Conservation (phyloP, 2,329 filamentous ascomycete genomes). For the Hirsutella thompsonii region DNA sequence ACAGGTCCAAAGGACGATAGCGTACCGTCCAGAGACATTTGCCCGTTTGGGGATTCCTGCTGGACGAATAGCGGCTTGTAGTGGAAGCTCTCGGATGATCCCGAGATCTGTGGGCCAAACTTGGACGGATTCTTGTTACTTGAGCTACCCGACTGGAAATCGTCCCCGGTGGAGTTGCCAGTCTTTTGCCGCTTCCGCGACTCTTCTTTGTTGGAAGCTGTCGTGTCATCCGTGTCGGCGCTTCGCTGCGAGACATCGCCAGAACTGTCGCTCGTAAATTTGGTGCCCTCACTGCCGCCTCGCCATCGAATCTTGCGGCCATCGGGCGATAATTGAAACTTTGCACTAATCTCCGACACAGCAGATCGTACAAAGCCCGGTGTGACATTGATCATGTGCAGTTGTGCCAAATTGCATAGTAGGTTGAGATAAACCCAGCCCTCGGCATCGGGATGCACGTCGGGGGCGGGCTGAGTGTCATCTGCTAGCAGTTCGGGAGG, state of each 20-base stretch:
- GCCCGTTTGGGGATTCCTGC: conserved; percentile 31
- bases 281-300: conserved; percentile 53
- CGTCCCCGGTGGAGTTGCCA: conserved; percentile 19
- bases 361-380: conserved; percentile 64
- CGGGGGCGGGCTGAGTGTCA: conserved; percentile 21
- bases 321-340: conserved; percentile 66
- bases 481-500: conserved; percentile 40
- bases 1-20: conserved; percentile 32
- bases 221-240: conserved; percentile 36
- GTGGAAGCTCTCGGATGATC: conserved; percentile 38
- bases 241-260: conserved; percentile 33
- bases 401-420: conserved; percentile 67
- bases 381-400: conserved; percentile 77
- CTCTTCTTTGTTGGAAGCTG: conserved; percentile 26
- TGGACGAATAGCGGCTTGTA: conserved; percentile 52
- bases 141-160: conserved; percentile 16
- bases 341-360: conserved; percentile 55
- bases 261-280: conserved; percentile 50
- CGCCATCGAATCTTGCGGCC: conserved; percentile 72
- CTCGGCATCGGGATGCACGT: conserved; percentile 49
- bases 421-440: conserved; percentile 79
- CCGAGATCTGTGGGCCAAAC: conserved; percentile 22
- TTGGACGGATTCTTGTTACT: conserved; percentile 26
- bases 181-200: conserved; percentile 34
- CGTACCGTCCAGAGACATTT: conserved; percentile 34